Evolutionary conservation across 495 filamentous ascomycete species (phyloP), one percentile per base, ranked within the genome.

Genomic region (Neurospora pannonica): DNA sequence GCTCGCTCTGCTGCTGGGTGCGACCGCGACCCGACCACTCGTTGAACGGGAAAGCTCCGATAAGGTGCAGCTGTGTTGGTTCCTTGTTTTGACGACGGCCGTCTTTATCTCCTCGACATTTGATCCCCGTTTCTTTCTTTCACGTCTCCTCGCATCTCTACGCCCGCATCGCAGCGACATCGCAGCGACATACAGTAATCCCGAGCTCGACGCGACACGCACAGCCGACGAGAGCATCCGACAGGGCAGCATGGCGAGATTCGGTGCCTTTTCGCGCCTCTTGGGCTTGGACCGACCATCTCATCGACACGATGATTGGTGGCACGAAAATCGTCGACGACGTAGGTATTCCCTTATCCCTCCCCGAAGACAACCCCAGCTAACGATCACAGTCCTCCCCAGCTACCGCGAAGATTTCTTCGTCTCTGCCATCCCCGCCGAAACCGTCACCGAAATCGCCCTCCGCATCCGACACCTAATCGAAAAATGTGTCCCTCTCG

Each of bases 401-500:
- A 85, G 86, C 70, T 86, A 88, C 75, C 84, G 84, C 70, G 84
- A 88, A 43, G 85, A 87, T 0, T 74, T 80, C 10, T 76, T 89
- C 71, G 81, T 87, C 54, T 90, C 91, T 19, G 88, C 92, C 73
- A 90, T 93, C 70, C 86, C 90, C 11, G 80, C 91, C 19, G 83
- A 86, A 54, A 88, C 92, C 77, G 94, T 98, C 73, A 96, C 95
- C 62, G 94, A 93, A 78, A 86, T 97, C 71, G 94, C 94, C 0
- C 88, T 98, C 28, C 92, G 93, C 62, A 84, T 99, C 75, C 95
- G 95, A 76, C 93, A 97, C 80, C 92, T 97, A 77, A 91, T 99
- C 78, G 94, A 97, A 81, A 88, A 93, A 77, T 90, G 93, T 40
- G 89, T 99, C 13, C 91, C 94, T 2, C 97, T 92, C 84, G 96